Evolutionary conservation across 441 rosid species (phyloP), one percentile per base, ranked within the genome.

Genomic region (Macaranga tanarius): DNA sequence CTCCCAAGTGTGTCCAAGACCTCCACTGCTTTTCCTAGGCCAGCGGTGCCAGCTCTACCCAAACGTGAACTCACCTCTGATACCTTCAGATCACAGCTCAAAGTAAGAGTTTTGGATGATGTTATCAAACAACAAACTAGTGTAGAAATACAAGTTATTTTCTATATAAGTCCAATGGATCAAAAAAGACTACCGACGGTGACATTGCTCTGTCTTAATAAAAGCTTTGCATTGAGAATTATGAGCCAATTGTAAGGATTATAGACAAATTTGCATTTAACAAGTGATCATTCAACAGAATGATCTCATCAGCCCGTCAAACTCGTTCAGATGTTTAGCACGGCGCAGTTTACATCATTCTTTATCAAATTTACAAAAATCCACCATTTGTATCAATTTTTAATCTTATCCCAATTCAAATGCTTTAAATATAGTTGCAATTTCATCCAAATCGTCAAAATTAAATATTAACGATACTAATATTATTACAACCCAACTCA

Each of bases 1-100:
- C 98, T 95, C 40, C 97, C 95, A 8, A 95, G 88, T 3, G 90
- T 89, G 81, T 95, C 99, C 82, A 95, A 80, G 70, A 89, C 98
- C 23, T 93, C 98, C 5, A 31, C 38, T 31, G 38, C 38, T 31
- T 31, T 31, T 31, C 38, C 38, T 31, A 31, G 38, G 3, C 38
- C 38, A 31, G 38, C 38, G 71, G 87, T 85, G n/a, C 97, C 92
- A 70, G 90, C 99, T 83, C 92, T 85, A 34, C 99, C 90, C 75
- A 95, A 72, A 57, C 86, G 86, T 62, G 97, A 88, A 80, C 97
- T 85, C 52, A 95, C 94, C 81, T 89, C 95, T 4, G 97, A 89
- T 80, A 95, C 99, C 98, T 93, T 77, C 60, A 44, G 16, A 58
- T 58, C 23, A 31, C 62, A 42, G 10, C 44, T 5, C 10, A 40